phyloP scores from a whole-genome alignment of 139 green algal genomes.

The Micractinium conductrix region DNA sequence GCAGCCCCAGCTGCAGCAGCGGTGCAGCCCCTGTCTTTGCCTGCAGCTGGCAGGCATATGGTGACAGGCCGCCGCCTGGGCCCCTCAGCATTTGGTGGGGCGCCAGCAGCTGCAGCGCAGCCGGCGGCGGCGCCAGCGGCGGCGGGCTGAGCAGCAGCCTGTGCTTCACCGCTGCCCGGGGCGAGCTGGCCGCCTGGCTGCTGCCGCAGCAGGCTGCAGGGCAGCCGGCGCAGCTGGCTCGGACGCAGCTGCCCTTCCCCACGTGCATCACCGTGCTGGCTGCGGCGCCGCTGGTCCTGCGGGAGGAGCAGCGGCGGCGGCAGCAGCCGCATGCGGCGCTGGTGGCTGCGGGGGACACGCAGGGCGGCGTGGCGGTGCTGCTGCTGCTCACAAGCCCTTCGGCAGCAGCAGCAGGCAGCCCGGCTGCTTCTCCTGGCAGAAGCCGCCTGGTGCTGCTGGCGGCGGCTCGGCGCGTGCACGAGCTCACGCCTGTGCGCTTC shows the following conservation, averaged over 20 bases:
- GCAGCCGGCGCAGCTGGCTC: not conserved
- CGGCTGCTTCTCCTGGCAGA: not conserved
- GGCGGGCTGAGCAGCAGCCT: not conserved
- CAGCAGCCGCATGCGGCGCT: constrained; percentile 5
- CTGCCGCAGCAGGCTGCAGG: not conserved
- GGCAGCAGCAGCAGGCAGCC: not conserved
- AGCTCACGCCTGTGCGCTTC: not conserved
- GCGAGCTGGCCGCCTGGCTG: constrained; percentile 11
- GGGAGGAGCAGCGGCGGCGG: not conserved
- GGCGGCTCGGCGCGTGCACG: constrained; percentile 1
- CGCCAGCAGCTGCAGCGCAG: constrained; percentile 8
- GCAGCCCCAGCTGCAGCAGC: not conserved
- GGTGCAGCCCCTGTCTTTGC: not conserved
- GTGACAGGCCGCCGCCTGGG: not conserved
- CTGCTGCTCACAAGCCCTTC: not conserved
- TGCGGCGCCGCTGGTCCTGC: not conserved
- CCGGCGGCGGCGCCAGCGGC: not conserved
- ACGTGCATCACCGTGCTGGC: not conserved
- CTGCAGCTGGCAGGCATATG: constrained; percentile 7
- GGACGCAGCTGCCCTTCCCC: not conserved
- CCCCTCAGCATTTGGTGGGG: constrained; percentile 16
- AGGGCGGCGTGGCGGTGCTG: not conserved
- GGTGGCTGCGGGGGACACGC: constrained; percentile 4
- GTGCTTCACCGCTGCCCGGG: constrained; percentile 4
- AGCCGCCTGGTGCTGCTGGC: constrained; percentile 17